Conservation (phyloP, 495 filamentous ascomycete genomes). For the Pyrenula massariospora region DNA sequence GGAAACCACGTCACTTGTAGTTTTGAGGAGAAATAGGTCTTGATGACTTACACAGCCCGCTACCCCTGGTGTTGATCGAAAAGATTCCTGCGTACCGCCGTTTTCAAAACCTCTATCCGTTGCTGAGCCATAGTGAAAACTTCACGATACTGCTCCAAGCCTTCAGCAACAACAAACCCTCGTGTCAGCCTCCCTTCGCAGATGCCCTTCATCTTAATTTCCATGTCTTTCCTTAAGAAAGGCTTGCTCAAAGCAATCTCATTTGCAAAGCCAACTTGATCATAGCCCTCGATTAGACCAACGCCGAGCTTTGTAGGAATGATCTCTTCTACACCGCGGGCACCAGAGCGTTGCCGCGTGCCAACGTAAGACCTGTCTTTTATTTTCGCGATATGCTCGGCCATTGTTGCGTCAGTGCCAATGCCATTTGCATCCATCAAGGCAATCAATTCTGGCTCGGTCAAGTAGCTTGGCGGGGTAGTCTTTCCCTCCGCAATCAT, state of each 20-base stretch:
- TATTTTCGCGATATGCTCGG: conserved; percentile 93
- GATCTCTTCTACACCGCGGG: conserved; percentile 63
- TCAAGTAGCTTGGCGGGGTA: conserved; percentile 69
- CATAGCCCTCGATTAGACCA: conserved; percentile 85
- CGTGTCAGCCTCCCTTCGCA: conserved; percentile 74
- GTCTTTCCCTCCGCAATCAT: conserved; percentile 84
- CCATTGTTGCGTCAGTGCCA: conserved; percentile 97
- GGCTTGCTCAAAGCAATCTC: conserved; percentile 89
- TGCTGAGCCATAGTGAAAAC: conserved; percentile 69
- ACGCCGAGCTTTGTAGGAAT: conserved; percentile 85
- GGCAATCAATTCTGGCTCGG: conserved; percentile 92
- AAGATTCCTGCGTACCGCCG: conserved; percentile 36
- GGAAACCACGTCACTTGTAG: too few relatives aligned
- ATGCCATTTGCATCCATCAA: conserved; percentile 99
- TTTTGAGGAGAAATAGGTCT: too few relatives aligned
- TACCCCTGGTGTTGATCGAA: conserved; percentile 16
- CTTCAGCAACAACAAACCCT: conserved; percentile 64
- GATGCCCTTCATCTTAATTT: conserved; percentile 85
- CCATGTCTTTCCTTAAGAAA: conserved; percentile 97
- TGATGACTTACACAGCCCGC: too few relatives aligned
- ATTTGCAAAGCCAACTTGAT: conserved; percentile 63
- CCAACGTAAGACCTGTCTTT: conserved; percentile 78
- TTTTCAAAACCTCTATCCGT: conserved; percentile 64
- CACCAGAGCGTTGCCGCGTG: conserved; percentile 40
- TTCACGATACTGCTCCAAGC: conserved; percentile 69